Base-by-base conservation (phyloP, 1,139 yeast genomes). In the Hanseniaspora sp. region DNA sequence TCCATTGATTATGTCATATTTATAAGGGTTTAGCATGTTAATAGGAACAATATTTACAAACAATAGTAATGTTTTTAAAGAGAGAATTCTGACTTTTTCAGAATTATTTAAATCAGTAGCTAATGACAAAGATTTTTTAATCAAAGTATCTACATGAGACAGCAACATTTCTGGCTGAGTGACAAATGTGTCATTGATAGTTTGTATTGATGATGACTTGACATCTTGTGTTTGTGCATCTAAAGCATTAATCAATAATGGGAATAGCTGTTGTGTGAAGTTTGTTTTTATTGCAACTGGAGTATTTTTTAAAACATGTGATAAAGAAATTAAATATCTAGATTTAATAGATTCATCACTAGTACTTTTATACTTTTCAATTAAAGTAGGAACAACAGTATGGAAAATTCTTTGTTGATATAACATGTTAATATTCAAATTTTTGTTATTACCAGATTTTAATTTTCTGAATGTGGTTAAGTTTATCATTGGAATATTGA, bases 401-500 rank as follows among this genome's bases (percentile, higher is more conserved):
- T 78, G 78, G 66, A 86, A 86, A 28, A 85, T 73, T 59, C 82
- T 80, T 63, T 92, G 97, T 64, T 86, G 87, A 71, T 83, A 85
- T 34, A 92, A 72, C 46, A 77, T 66, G 56, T 84, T 76, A 30
- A 83, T 77, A 57, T 81, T 77, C 56, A 83, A 72, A 58, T 79
- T 79, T 59, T 74, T 67, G 17, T 77, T 78, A 43, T 74, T 74
- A 13, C n/a, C 17, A 8, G 31, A 29, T 41, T 78, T 80, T 44
- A 74, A 73, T 61, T 77, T 80, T 52, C 74, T 69, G 59, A 83
- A 77, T 4, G 83, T 70, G 13, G 78, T 76, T 53, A 84, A 74
- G 61, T 86, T 94, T 33, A 79, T 72, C 37, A 85, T 78, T 18
- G 87, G 64, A 2, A 87, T 73, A 42, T 80, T 85, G 56, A 86